These are phyloP conservation scores for Chrysopogon serrulatus DNA, from an alignment of 176 grass and related monocot genomes.

Conservation along the genomic window DNA sequence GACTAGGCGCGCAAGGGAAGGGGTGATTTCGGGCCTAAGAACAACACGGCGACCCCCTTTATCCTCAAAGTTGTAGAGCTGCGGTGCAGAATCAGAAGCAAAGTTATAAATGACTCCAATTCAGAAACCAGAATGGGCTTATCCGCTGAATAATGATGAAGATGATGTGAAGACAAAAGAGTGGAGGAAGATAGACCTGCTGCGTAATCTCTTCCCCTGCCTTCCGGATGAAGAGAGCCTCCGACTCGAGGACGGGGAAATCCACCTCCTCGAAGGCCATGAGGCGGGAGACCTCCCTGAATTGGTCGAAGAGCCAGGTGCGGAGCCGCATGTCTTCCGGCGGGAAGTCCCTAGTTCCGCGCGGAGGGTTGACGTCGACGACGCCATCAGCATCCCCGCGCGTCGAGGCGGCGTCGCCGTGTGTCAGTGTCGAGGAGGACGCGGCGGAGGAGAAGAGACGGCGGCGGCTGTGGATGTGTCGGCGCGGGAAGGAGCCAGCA, in stretches of 20 bases:
- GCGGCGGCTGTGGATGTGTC: neutral
- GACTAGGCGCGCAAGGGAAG: conserved; percentile 80
- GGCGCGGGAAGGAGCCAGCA: neutral
- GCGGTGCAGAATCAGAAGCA: neutral
- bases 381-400: conserved; percentile 3
- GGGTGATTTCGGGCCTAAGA: conserved; percentile 86
- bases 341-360: conserved; percentile 81
- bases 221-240: conserved; percentile 82
- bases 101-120: neutral
- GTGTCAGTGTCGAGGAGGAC: conserved; percentile 4
- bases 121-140: neutral
- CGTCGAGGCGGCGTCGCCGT: neutral
- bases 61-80: conserved; percentile 93
- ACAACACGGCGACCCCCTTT: conserved; percentile 88
- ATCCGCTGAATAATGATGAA: neutral
- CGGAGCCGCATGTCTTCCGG: conserved; percentile 88
- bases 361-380: conserved; percentile 81
- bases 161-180: neutral
- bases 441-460: neutral
- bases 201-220: conserved; percentile 85
- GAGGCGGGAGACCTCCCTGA: conserved; percentile 73
- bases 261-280: conserved; percentile 92
- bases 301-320: conserved; percentile 81
- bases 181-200: conserved; percentile 30
- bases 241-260: conserved; percentile 88